phyloP scores from a whole-genome alignment of 2,329 filamentous ascomycete species.

The Drechslera avenae region DNA sequence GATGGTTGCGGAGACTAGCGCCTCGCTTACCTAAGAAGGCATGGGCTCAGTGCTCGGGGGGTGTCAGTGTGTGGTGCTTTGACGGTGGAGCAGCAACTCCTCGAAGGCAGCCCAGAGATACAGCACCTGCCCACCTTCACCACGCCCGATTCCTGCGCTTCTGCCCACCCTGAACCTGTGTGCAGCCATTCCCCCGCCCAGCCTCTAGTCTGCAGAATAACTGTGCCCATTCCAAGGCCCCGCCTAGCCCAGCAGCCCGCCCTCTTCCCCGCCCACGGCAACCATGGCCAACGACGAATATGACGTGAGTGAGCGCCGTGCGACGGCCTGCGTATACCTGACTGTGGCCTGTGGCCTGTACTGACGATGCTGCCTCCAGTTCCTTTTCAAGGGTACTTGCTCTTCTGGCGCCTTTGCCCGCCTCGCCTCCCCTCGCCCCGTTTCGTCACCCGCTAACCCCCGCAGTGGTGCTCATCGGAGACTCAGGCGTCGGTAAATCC shows the following conservation, averaged over 20 bases:
- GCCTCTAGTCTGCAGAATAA: not conserved
- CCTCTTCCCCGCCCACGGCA: conserved; percentile 41
- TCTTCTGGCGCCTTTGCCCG: conserved; percentile 9
- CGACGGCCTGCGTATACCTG: conserved; percentile 19
- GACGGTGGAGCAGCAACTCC: conserved; percentile 13
- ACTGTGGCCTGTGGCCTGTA: conserved; percentile 18
- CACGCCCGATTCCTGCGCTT: conserved; percentile 1
- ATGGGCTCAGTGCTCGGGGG: conserved; percentile 11
- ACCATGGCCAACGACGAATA: conserved; percentile 99
- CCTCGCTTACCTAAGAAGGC: conserved; percentile 11
- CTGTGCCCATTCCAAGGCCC: not conserved
- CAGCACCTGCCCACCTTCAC: conserved; percentile 16
- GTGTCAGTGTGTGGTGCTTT: conserved; percentile 13
- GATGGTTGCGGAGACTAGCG: conserved; percentile 7
- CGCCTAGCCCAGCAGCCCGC: conserved; percentile 4
- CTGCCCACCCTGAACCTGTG: conserved; percentile 2
- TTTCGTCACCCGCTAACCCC: conserved; percentile 36
- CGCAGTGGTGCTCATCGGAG: conserved; percentile 95
- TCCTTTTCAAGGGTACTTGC: conserved; percentile 92
- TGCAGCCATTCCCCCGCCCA: not conserved
- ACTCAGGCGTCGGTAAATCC: conserved; percentile 99
- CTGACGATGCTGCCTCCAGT: conserved; percentile 61
- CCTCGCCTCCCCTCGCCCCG: conserved; percentile 22
- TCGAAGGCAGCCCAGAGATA: conserved; percentile 20
- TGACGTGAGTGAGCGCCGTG: conserved; percentile 72